Percentiles rank a stretch among this genome's conserved stretches.
Evolutionary conservation across 139 green algal genomes (phyloP).

Genomic region (Picochlorum sp.): DNA sequence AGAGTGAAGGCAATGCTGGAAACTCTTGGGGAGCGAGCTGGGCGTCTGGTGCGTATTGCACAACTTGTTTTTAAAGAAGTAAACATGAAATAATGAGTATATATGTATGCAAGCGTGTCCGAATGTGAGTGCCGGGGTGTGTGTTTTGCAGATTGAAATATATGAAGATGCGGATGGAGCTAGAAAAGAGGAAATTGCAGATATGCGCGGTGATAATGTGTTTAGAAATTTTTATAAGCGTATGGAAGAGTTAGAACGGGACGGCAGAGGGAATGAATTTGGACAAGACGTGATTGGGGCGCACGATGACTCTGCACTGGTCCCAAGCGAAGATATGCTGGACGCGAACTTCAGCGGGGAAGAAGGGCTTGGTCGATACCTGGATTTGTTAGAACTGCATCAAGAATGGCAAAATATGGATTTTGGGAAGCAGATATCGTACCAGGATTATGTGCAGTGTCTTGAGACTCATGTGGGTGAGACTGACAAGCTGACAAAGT

Average conservation of each 20-base stretch:
- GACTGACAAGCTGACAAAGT: conserved; percentile 26
- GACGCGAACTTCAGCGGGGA: conserved; percentile 73
- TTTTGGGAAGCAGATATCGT: conserved; percentile 44
- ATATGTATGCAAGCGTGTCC: not conserved
- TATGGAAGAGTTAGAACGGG: conserved; percentile 80
- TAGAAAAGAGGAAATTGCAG: conserved; percentile 81
- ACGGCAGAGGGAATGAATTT: conserved; percentile 55
- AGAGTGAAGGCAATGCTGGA: conserved; percentile 71
- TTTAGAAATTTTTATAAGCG: conserved; percentile 80
- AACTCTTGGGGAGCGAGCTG: conserved; percentile 49
- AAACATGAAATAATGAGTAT: not conserved
- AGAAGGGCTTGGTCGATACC: conserved; percentile 73
- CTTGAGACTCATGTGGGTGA: too few relatives aligned
- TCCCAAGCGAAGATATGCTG: conserved; percentile 28
- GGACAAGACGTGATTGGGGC: conserved; percentile 8
- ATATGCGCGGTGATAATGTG: conserved; percentile 48
- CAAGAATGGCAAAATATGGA: conserved; percentile 69
- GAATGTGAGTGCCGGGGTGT: not conserved
- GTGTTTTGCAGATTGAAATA: conserved; percentile 42
- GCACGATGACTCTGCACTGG: conserved; percentile 43
- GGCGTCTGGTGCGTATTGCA: conserved; percentile 58
- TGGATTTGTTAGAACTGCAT: conserved; percentile 83
- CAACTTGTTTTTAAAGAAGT: not conserved
- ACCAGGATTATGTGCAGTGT: conserved; percentile 11
- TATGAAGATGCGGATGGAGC: conserved; percentile 81